Evolutionary conservation across 371 early-diverging fungal species (phyloP).

Genomic region (Cladochytrium tenue): DNA sequence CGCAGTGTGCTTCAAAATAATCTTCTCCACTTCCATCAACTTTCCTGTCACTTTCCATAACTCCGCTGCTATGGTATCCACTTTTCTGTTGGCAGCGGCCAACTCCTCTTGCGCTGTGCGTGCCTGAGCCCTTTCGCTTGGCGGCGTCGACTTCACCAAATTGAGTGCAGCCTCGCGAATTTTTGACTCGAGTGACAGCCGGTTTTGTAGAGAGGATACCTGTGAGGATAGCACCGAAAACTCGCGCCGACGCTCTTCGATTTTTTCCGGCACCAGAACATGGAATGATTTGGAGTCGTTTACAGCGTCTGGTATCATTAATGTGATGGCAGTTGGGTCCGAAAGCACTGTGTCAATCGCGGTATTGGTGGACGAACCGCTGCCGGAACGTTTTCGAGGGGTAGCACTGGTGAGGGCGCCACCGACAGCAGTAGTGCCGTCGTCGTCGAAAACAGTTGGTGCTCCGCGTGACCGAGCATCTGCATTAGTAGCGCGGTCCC

Average conservation of each 20-base stretch:
- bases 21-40: slow-evolving; percentile 65
- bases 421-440: not conserved
- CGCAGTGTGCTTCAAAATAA: slow-evolving; percentile 70
- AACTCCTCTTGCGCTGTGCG: slow-evolving; percentile 54
- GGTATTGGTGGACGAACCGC: slow-evolving; percentile 2
- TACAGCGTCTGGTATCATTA: slow-evolving; percentile 12
- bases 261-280: slow-evolving; percentile 24
- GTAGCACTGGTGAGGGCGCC: not conserved
- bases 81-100: slow-evolving; percentile 62
- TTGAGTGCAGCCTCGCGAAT: slow-evolving; percentile 70
- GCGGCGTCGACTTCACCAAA: slow-evolving; percentile 47
- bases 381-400: slow-evolving; percentile 1
- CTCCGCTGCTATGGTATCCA: slow-evolving; percentile 69
- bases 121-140: slow-evolving; percentile 37
- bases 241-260: slow-evolving; percentile 40
- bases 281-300: slow-evolving; percentile 28
- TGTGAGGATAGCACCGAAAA: slow-evolving; percentile 47
- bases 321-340: slow-evolving; percentile 4
- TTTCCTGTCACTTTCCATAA: slow-evolving; percentile 62
- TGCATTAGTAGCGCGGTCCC: not conserved
- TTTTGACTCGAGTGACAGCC: slow-evolving; percentile 65
- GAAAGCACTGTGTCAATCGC: slow-evolving; percentile 3
- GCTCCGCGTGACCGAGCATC: not conserved
- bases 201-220: slow-evolving; percentile 52
- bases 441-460: slow-evolving; percentile 1